These are phyloP conservation scores for Phytopythium mirpurense DNA, from an alignment of 352 stramenopile species.

Conservation along the genomic window DNA sequence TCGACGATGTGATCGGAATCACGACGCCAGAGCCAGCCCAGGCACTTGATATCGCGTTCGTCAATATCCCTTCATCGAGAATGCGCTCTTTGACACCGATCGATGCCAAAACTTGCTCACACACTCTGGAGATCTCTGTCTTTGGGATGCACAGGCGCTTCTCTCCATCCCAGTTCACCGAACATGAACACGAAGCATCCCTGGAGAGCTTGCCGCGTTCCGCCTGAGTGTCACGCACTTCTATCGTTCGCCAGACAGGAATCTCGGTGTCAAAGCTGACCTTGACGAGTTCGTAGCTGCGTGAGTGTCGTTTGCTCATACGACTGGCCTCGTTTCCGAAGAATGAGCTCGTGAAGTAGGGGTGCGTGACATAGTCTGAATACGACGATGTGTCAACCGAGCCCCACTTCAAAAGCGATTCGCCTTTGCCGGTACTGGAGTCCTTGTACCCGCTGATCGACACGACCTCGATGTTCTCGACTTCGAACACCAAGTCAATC, in stretches of 20 bases:
- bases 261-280: constrained; percentile 57
- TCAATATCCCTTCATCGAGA: constrained; percentile 33
- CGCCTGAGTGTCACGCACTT: constrained; percentile 6
- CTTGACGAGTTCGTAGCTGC: constrained; percentile 70
- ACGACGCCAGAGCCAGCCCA: constrained; percentile 16
- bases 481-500: constrained; percentile 64
- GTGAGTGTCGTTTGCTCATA: constrained; percentile 36
- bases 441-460: constrained; percentile 21
- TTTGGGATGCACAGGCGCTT: constrained; percentile 24
- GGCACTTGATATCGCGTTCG: constrained; percentile 25
- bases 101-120: constrained; percentile 19
- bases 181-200: constrained; percentile 25
- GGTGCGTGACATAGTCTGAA: constrained; percentile 56
- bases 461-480: constrained; percentile 54
- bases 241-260: constrained; percentile 60
- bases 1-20: constrained; percentile 15
- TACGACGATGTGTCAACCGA: constrained; percentile 31
- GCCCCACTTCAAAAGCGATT: constrained; percentile 38
- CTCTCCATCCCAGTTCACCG: constrained; percentile 30
- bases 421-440: constrained; percentile 26
- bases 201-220: constrained; percentile 9
- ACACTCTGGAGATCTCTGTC: constrained; percentile 21
- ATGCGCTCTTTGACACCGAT: constrained; percentile 48
- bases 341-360: constrained; percentile 73
- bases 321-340: constrained; percentile 49